phyloP scores from a whole-genome alignment of 1,284 basidiomycete species.

The Marasmius sp. region DNA sequence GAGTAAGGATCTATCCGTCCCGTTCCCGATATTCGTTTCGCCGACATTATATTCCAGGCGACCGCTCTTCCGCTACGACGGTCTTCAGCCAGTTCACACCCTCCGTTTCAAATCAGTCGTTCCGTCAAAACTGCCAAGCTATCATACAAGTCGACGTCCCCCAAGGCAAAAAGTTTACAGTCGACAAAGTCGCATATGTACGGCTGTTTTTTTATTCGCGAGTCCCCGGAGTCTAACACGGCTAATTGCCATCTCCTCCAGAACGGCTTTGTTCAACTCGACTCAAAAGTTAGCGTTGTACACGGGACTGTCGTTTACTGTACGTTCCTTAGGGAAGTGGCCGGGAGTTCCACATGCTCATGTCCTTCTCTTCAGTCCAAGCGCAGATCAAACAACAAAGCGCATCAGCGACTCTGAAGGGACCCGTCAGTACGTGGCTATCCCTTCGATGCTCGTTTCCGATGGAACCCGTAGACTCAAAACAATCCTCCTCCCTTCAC shows the following conservation, averaged over 20 bases:
- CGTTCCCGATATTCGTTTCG: not conserved
- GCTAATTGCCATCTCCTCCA: not conserved
- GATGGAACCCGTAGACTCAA: not conserved
- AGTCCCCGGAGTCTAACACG: not conserved
- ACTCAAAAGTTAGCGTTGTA: not conserved
- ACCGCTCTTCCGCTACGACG: not conserved
- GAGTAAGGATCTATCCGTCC: not conserved
- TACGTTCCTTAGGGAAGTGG: not conserved
- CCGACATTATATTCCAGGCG: not conserved
- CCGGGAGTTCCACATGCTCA: not conserved
- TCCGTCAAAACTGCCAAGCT: slow-evolving; percentile 12
- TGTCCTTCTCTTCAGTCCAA: slow-evolving; percentile 2
- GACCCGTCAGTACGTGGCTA: not conserved
- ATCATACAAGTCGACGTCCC: slow-evolving; percentile 5
- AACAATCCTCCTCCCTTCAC: not conserved
- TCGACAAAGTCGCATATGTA: slow-evolving; percentile 5
- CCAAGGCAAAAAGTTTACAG: slow-evolving; percentile 8
- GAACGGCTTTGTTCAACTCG: slow-evolving; percentile 4
- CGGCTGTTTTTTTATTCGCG: not conserved
- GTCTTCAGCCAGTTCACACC: slow-evolving; percentile 9
- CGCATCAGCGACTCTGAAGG: slow-evolving; percentile 1
- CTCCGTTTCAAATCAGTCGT: not conserved
- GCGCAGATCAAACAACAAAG: slow-evolving; percentile 2
- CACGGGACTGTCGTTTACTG: slow-evolving; percentile 4
- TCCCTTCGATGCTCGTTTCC: not conserved